Base-by-base conservation (phyloP, 1,139 yeast genomes). In the Taphrina pruni region DNA sequence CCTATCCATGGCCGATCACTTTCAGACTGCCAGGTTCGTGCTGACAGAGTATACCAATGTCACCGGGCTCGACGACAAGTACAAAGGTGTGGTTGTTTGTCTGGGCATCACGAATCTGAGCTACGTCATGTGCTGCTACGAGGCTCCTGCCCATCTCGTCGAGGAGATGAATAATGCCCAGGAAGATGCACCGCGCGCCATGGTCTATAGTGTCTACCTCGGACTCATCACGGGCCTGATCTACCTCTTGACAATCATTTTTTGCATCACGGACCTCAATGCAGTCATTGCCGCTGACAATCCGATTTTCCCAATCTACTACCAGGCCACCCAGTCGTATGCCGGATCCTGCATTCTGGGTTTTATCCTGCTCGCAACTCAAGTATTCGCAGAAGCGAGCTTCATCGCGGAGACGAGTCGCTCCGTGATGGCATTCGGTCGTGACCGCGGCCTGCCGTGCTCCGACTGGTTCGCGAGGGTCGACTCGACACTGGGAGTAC, bases 361-460 rank as follows among this genome's bases (percentile, higher is more conserved):
- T 1, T 77, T 89, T 35, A 81, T 89, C 75, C 83, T 89, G 71
- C 80, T 88, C 54, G 92, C 93, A 0, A 88, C 94, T 35, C 85
- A 89, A 56, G 75, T 88, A 26, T 88, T 89, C 76, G 94, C 92
- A 56, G 88, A 92, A 4, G 87, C 89, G 70, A 96, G 48, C 83
- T 94, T 9, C 36, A 82, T 90, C 60, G 90, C 96, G 0, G 89
- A 95, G 0, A 90, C 94, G 1, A 88, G 95, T 6, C 85, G 96
- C 81, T 85, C 90, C 12, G 88, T 92, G 0, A 90, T 85, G 77
- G 90, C 93, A 38, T 87, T 90, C 79, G 92, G 96, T 66, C 84
- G 96, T 79, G 96, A 90, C 77, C 90, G 89, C 55, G 96, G 94
- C 0, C 79, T 90, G 67, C 96, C 96, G 0, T 85, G 81, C 74